Conservation (phyloP, 2,329 filamentous ascomycete species). For the Juglanconis juglandina region DNA sequence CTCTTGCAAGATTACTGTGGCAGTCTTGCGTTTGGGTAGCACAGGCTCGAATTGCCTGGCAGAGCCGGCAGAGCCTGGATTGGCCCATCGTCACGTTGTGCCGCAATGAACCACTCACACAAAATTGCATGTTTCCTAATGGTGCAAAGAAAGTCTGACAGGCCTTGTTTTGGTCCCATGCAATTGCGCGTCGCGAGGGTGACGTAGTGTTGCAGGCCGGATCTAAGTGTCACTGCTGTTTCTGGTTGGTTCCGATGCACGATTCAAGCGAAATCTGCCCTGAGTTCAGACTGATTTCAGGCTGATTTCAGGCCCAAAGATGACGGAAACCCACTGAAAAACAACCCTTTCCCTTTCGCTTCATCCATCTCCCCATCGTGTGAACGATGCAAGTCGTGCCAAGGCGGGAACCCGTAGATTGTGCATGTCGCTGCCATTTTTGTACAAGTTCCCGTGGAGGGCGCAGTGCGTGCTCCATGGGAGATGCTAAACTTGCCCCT, state of each 20-base stretch:
- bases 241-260: neutral
- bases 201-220: neutral
- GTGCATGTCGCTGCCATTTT: neutral
- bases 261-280: neutral
- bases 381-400: neutral
- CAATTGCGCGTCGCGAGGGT: neutral
- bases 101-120: neutral
- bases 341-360: neutral
- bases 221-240: neutral
- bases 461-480: neutral
- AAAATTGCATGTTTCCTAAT: conserved; percentile 1
- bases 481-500: neutral
- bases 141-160: neutral
- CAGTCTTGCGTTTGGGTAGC: neutral
- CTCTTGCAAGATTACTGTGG: neutral
- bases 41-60: neutral
- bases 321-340: neutral
- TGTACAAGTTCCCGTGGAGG: neutral
- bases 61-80: neutral
- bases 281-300: conserved; percentile 4
- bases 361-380: too few relatives aligned
- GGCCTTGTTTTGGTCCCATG: conserved; percentile 11
- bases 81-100: conserved; percentile 8
- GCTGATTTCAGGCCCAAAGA: neutral
- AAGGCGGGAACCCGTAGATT: neutral